Percentiles rank a stretch among this genome's conserved stretches.
phyloP scores from a whole-genome alignment of 441 rosid species.

The Populus hybrid region DNA sequence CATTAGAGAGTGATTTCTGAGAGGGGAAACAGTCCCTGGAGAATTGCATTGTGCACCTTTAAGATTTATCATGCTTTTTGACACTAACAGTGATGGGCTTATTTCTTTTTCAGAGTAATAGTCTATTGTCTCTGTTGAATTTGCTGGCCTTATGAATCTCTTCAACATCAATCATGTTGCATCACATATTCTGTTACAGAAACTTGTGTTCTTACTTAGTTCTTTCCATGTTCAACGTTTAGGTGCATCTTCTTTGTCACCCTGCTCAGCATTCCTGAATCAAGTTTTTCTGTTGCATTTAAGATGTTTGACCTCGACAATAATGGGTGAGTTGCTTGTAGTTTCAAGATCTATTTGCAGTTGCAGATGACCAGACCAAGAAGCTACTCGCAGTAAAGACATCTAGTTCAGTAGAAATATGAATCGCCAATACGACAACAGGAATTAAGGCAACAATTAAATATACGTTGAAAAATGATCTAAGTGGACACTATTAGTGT shows the following conservation, averaged over 20 bases:
- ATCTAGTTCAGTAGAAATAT: background rate
- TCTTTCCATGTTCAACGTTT: constrained; percentile 14
- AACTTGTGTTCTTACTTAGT: background rate
- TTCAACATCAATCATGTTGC: background rate
- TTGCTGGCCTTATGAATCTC: background rate
- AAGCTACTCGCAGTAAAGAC: background rate
- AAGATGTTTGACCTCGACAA: constrained; percentile 86
- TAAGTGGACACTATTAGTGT: too few species aligned
- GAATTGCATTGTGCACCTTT: constrained; percentile 70
- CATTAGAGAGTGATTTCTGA: constrained; percentile 75
- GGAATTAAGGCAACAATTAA: too few species aligned
- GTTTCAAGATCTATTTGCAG: background rate
- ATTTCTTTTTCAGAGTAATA: constrained; percentile 91
- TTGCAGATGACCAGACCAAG: background rate
- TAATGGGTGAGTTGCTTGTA: constrained; percentile 49
- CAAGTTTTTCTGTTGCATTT: constrained; percentile 75
- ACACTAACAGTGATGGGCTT: constrained; percentile 68
- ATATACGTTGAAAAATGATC: too few species aligned
- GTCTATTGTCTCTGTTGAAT: background rate
- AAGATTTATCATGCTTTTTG: constrained; percentile 84
- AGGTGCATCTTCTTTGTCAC: constrained; percentile 92
- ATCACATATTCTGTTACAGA: background rate
- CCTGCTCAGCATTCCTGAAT: constrained; percentile 82
- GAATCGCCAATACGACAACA: too few species aligned
- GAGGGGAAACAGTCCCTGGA: constrained; percentile 75